Evolutionary conservation across 1,284 basidiomycete genomes (phyloP).

Genomic region (Rhodotorula sp.): DNA sequence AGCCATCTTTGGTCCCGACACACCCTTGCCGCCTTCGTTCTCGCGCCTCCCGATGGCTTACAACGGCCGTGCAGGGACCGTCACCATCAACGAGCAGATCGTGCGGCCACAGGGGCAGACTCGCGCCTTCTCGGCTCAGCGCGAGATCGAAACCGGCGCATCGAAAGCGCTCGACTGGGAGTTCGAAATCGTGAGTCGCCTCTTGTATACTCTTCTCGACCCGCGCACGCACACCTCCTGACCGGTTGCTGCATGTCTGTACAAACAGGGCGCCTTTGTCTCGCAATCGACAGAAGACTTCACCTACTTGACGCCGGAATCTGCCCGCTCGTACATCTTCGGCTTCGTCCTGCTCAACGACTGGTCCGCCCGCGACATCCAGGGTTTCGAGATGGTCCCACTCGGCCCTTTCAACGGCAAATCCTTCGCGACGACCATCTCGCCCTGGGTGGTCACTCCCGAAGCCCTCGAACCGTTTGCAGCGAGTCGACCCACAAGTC

Average conservation of each 20-base stretch:
- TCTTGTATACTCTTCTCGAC: too few relatives aligned
- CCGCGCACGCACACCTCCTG: too few relatives aligned
- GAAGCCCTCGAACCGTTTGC: constrained; percentile 41
- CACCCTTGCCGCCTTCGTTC: constrained; percentile 30
- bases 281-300: constrained; percentile 33
- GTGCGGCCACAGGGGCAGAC: constrained; percentile 27
- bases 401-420: constrained; percentile 42
- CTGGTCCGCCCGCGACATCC: constrained; percentile 42
- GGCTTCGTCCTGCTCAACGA: constrained; percentile 44
- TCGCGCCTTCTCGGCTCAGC: constrained; percentile 18
- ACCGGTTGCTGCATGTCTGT: neutral
- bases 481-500: constrained; percentile 20
- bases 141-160: constrained; percentile 29
- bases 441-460: constrained; percentile 42
- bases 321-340: constrained; percentile 39
- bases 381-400: constrained; percentile 37
- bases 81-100: constrained; percentile 6
- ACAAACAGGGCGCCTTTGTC: constrained; percentile 29
- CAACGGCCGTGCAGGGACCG: constrained; percentile 39
- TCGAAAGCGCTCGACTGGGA: constrained; percentile 42
- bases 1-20: constrained; percentile 36
- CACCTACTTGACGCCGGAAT: constrained; percentile 24
- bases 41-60: constrained; percentile 41
- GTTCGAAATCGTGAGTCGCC: constrained; percentile 41
- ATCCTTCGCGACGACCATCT: constrained; percentile 45